These are phyloP conservation scores for Quercus aquifolioides DNA, from an alignment of 306 rosid species.

Conservation along the genomic window DNA sequence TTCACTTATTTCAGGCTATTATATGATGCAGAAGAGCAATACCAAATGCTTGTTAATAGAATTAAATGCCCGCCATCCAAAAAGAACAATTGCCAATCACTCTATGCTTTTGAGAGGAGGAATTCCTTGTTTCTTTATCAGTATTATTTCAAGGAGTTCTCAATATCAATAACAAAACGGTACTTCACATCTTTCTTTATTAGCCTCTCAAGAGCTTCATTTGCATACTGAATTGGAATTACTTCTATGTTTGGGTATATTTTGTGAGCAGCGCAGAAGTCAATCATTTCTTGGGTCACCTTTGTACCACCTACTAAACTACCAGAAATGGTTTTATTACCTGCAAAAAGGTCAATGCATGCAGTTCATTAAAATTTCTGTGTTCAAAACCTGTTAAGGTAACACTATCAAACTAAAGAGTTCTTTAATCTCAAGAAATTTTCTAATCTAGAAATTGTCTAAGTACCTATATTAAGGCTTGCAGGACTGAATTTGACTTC, in stretches of 20 bases:
- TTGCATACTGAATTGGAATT: too few species aligned
- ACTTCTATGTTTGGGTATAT: constrained; percentile 73
- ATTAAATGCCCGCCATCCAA: background rate
- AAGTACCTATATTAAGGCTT: constrained; percentile 57
- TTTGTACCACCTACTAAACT: constrained; percentile 63
- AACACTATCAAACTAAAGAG: background rate
- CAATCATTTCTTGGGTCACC: constrained; percentile 68
- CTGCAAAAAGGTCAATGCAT: constrained; percentile 36
- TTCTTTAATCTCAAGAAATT: constrained; percentile 2
- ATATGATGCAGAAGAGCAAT: background rate
- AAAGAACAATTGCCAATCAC: background rate
- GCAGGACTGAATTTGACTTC: constrained; percentile 74
- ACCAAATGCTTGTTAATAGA: background rate
- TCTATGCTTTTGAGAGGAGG: background rate
- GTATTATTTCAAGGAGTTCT: constrained; percentile 50
- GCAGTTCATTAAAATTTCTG: background rate
- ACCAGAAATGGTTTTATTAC: constrained; percentile 59
- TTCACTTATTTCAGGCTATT: background rate
- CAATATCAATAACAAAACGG: constrained; percentile 82
- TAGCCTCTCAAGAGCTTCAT: constrained; percentile 82
- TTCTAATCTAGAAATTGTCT: background rate
- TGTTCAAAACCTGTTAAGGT: background rate
- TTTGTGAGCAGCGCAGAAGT: constrained; percentile 63
- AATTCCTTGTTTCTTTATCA: background rate
- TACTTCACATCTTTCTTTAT: constrained; percentile 65